Evolutionary conservation across 192 early-diverging fungal genomes (phyloP).

Genomic region (Podila clonocystis): DNA sequence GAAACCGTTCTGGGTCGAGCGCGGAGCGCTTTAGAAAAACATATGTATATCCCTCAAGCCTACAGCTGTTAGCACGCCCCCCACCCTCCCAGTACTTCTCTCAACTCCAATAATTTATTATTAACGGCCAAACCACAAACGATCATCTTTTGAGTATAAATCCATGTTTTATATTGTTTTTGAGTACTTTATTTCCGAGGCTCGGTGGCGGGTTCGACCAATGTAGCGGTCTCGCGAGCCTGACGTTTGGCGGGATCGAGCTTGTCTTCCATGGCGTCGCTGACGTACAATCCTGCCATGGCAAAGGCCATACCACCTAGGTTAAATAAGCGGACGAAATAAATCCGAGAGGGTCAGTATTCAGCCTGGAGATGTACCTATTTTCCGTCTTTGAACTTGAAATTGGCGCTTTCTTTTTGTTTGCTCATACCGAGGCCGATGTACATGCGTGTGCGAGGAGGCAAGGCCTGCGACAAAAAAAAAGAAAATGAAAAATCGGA

Average conservation of each 20-base stretch:
- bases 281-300: conserved; percentile 36
- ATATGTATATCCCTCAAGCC: neutral
- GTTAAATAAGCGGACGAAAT: neutral
- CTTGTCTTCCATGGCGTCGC: conserved; percentile 38
- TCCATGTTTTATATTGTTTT: no score
- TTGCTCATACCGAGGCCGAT: conserved; percentile 48
- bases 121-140: no score
- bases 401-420: neutral
- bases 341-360: neutral
- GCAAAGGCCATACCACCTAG: conserved; percentile 48
- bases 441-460: conserved; percentile 47
- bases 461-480: conserved; percentile 37
- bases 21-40: conserved; percentile 26
- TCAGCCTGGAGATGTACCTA: no score
- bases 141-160: no score
- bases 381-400: neutral
- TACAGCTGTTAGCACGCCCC: neutral
- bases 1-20: conserved; percentile 35
- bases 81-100: neutral
- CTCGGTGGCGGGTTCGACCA: neutral
- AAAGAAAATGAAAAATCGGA: neutral
- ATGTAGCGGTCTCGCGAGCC: neutral
- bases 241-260: conserved; percentile 21
- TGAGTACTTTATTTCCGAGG: neutral
- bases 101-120: no score